These are phyloP conservation scores for Vigna mungo DNA, from an alignment of 306 rosid species.

Conservation along the genomic window DNA sequence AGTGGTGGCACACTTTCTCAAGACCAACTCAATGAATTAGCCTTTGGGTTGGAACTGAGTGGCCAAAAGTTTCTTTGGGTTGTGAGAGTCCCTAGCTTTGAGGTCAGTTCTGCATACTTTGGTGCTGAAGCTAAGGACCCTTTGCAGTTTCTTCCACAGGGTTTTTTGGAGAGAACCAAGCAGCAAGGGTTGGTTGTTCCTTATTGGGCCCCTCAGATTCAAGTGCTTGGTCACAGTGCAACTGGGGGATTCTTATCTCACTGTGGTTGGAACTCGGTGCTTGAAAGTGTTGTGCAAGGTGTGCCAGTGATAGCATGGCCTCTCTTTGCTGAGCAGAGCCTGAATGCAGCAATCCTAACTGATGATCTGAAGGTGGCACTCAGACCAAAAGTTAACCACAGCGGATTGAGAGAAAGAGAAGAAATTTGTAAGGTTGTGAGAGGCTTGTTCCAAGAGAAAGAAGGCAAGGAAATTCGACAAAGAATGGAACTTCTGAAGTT, in stretches of 20 bases:
- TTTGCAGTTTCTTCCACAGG: conserved; percentile 35
- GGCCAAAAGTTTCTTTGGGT: conserved; percentile 48
- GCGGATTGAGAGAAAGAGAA: conserved; percentile 43
- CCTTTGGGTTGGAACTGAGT: conserved; percentile 46
- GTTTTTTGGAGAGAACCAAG: conserved; percentile 47
- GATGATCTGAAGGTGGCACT: conserved; percentile 47
- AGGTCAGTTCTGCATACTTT: conserved; percentile 25
- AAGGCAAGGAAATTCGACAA: conserved; percentile 31
- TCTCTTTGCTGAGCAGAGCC: conserved; percentile 44
- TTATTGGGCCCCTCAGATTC: conserved; percentile 45
- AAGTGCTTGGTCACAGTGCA: conserved; percentile 39
- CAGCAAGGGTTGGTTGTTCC: conserved; percentile 41
- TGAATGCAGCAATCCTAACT: conserved; percentile 38
- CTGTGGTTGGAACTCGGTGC: conserved; percentile 50
- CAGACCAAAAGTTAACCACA: conserved; percentile 33
- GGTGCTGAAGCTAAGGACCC: conserved; percentile 21
- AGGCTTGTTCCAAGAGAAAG: conserved; percentile 43
- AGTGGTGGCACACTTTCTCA: conserved; percentile 51
- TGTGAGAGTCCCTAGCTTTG: conserved; percentile 35
- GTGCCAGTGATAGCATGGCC: conserved; percentile 51
- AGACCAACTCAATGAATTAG: conserved; percentile 43
- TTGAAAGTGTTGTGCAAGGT: conserved; percentile 42
- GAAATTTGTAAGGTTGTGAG: conserved; percentile 45
- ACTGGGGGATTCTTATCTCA: conserved; percentile 48
- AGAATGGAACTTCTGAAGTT: conserved; percentile 34